A percentile compares a stretch with the other conserved stretches of the same genome.
Conservation (phyloP, 176 grass and related monocot genomes). For the Carex kokanica region DNA sequence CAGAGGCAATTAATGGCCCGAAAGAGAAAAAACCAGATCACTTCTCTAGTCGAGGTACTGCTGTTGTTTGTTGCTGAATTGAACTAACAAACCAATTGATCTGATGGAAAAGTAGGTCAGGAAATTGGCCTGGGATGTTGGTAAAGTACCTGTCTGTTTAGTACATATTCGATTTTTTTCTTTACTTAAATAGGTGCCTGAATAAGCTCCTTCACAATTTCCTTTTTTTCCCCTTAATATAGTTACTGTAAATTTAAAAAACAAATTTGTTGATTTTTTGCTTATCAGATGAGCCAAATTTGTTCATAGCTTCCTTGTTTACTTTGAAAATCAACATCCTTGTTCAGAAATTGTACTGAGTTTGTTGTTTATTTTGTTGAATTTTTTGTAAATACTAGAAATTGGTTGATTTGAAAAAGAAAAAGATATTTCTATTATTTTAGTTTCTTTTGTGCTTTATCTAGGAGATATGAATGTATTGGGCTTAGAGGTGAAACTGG, state of each 20-base stretch:
- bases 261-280: not conserved
- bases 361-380: not conserved
- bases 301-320: not conserved
- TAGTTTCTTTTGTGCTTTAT: not conserved
- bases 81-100: not conserved
- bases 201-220: not conserved
- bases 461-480: not conserved
- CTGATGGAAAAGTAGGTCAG: not conserved
- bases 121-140: not conserved
- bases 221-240: not conserved
- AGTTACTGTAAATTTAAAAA: not conserved
- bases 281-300: not conserved
- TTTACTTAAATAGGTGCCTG: not conserved
- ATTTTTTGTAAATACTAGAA: not conserved
- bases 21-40: slow-evolving; percentile 97
- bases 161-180: not conserved
- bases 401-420: not conserved
- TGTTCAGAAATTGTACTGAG: not conserved
- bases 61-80: slow-evolving; percentile 12
- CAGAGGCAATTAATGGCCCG: slow-evolving; percentile 73
- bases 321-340: not conserved
- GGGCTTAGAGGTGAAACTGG: not conserved
- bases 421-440: not conserved
- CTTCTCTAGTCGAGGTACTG: slow-evolving; percentile 82
- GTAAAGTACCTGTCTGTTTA: not conserved